Percentiles rank a stretch among this genome's conserved stretches.
These are phyloP conservation scores for Podaxis rugospora DNA, from an alignment of 768 basidiomycete species.

Conservation along the genomic window DNA sequence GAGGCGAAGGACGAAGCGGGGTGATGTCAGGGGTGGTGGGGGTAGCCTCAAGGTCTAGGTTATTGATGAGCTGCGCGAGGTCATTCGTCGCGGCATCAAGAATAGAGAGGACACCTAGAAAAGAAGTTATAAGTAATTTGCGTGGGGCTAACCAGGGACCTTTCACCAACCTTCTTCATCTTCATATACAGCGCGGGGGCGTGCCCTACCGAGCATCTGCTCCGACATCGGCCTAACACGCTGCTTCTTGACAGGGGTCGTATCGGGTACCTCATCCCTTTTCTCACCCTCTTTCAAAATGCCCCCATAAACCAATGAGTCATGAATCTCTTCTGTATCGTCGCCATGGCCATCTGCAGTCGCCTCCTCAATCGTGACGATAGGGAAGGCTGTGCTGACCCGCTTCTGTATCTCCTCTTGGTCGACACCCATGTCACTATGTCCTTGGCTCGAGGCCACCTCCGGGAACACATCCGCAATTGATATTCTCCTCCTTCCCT, in stretches of 20 bases:
- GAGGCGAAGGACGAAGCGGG: slow-evolving; percentile 35
- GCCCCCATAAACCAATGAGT: slow-evolving; percentile 16
- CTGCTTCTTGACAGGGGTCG: slow-evolving; percentile 41
- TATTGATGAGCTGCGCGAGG: slow-evolving; percentile 70
- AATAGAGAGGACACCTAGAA: slow-evolving; percentile 55
- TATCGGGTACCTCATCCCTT: slow-evolving; percentile 13
- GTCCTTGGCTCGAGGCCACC: slow-evolving; percentile 14
- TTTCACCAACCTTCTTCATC: slow-evolving; percentile 47
- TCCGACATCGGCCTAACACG: slow-evolving; percentile 63
- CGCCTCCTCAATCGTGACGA: slow-evolving; percentile 47
- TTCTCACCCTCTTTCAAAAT: slow-evolving; percentile 14
- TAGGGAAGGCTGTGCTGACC: slow-evolving; percentile 20
- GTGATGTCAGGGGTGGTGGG: slow-evolving; percentile 50
- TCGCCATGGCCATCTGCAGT: slow-evolving; percentile 47
- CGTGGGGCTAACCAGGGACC: background rate
- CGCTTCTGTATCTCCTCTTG: slow-evolving; percentile 6
- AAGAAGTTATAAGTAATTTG: background rate
- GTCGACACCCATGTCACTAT: slow-evolving; percentile 14
- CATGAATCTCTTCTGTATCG: slow-evolving; percentile 14
- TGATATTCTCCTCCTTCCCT: slow-evolving; percentile 50
- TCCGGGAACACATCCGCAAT: slow-evolving; percentile 61
- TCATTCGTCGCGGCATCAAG: slow-evolving; percentile 81
- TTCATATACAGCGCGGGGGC: slow-evolving; percentile 49
- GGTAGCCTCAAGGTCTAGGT: slow-evolving; percentile 79
- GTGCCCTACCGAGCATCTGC: slow-evolving; percentile 44